Evolutionary conservation across 306 rosid species (phyloP), one percentile per base, ranked within the genome.

Genomic region (Prunus kanzakura): DNA sequence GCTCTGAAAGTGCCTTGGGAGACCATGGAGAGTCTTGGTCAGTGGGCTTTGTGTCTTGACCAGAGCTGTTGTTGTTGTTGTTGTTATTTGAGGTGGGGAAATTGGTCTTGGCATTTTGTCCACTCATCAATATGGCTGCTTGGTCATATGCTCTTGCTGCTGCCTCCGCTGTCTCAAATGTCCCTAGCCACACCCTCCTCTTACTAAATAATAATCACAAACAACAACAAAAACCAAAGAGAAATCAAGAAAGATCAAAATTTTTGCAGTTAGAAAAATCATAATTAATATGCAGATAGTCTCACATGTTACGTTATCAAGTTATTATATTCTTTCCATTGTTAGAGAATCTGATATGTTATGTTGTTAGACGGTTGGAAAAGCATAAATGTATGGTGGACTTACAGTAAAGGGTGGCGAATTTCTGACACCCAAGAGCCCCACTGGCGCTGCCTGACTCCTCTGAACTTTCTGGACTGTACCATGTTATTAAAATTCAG

Each of bases 361-460:
- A 8, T 30, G 8, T 20, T 9, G 23, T 8, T 8, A 25, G 3
- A n/a, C 12, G 6, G 29, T n/a, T 57, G 63, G 29, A 57, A 57
- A 13, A 22, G 20, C 4, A 7, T 57, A 27, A 57, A 27, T 9
- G 15, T 38, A 14, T 5, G 64, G 15, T 22, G 2, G 0, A 75
- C 71, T 83, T 86, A 95, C 99, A 95, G 95, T 32, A 95, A 80
- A 8, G 99, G 99, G 38, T 95, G 99, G 88, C 99, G 99, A 80
- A 95, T 95, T 77, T 95, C 99, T 89, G 99, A 95, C 97, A 95
- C 99, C 99, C 99, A 95, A 22, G 99, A 95, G 96, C 99, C 99
- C 99, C 99, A 95, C 99, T 95, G 99, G 80, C 99, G 97, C 71
- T 95, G 99, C 97, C 99, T 92, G 69, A 95, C 99, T 23, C 99